Percentiles rank a stretch among this genome's conserved stretches.
phyloP scores from a whole-genome alignment of 441 rosid genomes.

The Arabidopsis lyrata region DNA sequence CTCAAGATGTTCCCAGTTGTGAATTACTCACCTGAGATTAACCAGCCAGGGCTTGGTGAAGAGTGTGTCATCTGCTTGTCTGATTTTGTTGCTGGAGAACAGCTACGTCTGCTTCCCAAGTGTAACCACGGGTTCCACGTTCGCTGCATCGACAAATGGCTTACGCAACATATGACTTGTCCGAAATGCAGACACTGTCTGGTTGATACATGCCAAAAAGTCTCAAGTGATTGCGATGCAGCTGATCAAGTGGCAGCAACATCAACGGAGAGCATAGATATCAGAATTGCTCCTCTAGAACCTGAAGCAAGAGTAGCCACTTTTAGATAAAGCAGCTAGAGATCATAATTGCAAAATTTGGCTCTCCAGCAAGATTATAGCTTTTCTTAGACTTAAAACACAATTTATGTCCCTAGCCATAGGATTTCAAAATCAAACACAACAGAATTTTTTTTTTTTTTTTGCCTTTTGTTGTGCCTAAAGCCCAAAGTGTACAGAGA shows the following conservation, averaged over 20 bases:
- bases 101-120: slow-evolving; percentile 46
- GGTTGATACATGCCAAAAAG: slow-evolving; percentile 46
- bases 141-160: slow-evolving; percentile 48
- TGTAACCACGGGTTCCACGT: slow-evolving; percentile 48
- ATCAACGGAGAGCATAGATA: slow-evolving; percentile 33
- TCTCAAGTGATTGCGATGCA: slow-evolving; percentile 41
- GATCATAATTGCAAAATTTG: slow-evolving; percentile 15
- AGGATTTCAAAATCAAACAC: slow-evolving; percentile 22
- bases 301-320: slow-evolving; percentile 43
- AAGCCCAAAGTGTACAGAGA: slow-evolving; percentile 33
- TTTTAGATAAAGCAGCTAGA: slow-evolving; percentile 41
- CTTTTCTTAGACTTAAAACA: slow-evolving; percentile 8
- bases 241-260: slow-evolving; percentile 38
- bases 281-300: slow-evolving; percentile 41
- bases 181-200: slow-evolving; percentile 49
- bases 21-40: slow-evolving; percentile 51
- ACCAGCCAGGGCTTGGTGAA: slow-evolving; percentile 37
- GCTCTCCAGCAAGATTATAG: slow-evolving; percentile 13
- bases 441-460: neutral
- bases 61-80: slow-evolving; percentile 49
- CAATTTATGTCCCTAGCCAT: slow-evolving; percentile 27
- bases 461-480: neutral
- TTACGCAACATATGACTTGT: slow-evolving; percentile 42
- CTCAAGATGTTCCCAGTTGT: slow-evolving; percentile 58
- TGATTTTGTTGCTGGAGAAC: slow-evolving; percentile 42